Base-by-base conservation (phyloP, 208 protist genomes). In the Acanthamoeba castellanii region DNA sequence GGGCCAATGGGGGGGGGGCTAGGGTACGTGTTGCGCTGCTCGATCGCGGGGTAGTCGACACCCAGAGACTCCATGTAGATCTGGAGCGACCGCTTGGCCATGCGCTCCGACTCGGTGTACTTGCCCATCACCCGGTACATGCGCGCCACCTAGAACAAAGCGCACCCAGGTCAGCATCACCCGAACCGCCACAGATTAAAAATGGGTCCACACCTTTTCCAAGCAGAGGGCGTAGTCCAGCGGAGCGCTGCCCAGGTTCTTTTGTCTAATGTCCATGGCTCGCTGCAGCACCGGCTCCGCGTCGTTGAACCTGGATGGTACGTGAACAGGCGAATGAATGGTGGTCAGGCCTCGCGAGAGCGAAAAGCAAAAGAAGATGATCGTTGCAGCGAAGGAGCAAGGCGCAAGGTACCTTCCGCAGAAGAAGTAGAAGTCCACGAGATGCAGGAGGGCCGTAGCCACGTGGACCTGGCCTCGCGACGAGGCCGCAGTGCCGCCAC, bases 11-110 rank as follows among this genome's bases (percentile, higher is more conserved):
- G 3, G 72, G 6, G 72, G 22, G 25, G 22, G 20, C 45, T 18
- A 0, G n/a, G 8, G 70, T 72, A 93, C 88, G 88, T 93, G 42
- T 93, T 72, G 70, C 45, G 66, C 37, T 94, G 91, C 30, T 94
- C 91, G 55, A 94, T 88, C 4, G 91, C 91, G 27, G 91, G 87
- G 22, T 92, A 74, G 47, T 92, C 87, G 61, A 76, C 87, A 11
- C 87, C 87, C 20, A 92, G 87, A 70, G 52, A 70, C 45, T 92
- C 61, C 87, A 92, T 94, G 52, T 94, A 94, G 42, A 94, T 94
- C 25, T 81, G 50, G 16, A 94, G 74, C 7, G 91, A 94, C 52
- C 74, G 11, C 74, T 94, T 82, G 27, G 76, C 72, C 68, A 94
- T 30, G 20, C 61, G 32, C 57, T 94, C 91, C 57, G 91, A 59